Base-by-base conservation (phyloP, 331 rosid species). In the Telfairia occidentalis region DNA sequence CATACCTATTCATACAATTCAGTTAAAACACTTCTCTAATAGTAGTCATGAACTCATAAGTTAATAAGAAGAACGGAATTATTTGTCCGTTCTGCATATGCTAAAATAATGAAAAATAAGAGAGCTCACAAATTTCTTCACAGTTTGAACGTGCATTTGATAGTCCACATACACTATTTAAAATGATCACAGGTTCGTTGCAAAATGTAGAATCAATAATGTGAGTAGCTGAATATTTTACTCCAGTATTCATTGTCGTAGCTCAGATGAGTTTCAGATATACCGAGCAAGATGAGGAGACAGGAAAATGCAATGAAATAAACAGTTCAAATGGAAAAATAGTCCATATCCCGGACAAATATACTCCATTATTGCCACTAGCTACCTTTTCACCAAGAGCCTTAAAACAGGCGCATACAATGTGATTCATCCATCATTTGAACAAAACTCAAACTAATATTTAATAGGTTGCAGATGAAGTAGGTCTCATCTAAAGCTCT, bases 1-100 rank as follows among this genome's bases (percentile, higher is more conserved):
- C 97, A 48, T 95, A 95, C 85, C 99, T 95, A 80, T 78, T 69
- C 73, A 73, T 60, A 78, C 79, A 83, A 81, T 54, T 81, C 61
- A 78, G 77, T 88, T 82, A 88, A 76, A 78, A 82, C 9, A 30
- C 55, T 52, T 64, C 54, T 70, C 21, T 30, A 46, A 74, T n/a
- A 37, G 30, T 26, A 76, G 29, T 19, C 30, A 48, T 29, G 52
- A 50, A 46, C 64, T 19, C 24, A 53, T 32, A 38, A 53, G 34
- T 30, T 52, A 71, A 60, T 37, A 34, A 34, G 45, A 63, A 21
- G 38, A 75, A 40, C 12, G 19, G 11, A 19, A 5, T 10, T 23
- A 24, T n/a, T 45, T 43, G 6, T 42, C 8, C 45, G 26, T 13
- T 70, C 35, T 70, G 26, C 55, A 70, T 28, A 70, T 70, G 21